phyloP scores from a whole-genome alignment of 805 yeast genomes.

The Starmera pachycereana region DNA sequence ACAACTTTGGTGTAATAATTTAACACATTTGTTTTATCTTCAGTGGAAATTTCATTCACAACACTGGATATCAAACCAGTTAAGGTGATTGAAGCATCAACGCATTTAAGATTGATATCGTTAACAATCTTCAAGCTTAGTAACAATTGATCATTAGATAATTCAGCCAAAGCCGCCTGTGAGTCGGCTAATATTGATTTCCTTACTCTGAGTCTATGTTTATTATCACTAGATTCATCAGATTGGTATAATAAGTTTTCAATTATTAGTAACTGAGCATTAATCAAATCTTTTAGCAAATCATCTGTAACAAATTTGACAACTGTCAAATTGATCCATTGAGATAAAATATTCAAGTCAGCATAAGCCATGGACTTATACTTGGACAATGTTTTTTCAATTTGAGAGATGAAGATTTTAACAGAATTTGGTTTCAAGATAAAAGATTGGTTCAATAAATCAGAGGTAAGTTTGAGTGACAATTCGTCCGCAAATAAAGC shows the following conservation, averaged over 20 bases:
- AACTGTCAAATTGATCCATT: conserved; percentile 40
- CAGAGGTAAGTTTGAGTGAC: conserved; percentile 4
- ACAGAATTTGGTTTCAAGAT: conserved; percentile 2
- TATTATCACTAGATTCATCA: conserved; percentile 18
- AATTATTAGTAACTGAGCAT: conserved; percentile 25
- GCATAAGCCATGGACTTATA: conserved; percentile 36
- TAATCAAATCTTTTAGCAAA: conserved; percentile 20
- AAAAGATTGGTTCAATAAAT: conserved; percentile 9
- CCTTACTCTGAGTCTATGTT: conserved; percentile 31
- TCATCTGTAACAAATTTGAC: conserved; percentile 16
- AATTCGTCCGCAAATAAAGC: conserved; percentile 6
- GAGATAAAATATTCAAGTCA: conserved; percentile 46
- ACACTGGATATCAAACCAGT: conserved; percentile 27
- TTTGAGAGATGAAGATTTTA: conserved; percentile 10
- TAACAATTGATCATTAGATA: conserved; percentile 14
- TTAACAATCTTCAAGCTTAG: conserved; percentile 6
- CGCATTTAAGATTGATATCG: conserved; percentile 12
- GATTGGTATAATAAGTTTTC: conserved; percentile 10
- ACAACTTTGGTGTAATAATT: conserved; percentile 27
- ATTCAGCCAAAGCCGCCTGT: conserved; percentile 14
- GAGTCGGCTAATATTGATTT: conserved; percentile 21
- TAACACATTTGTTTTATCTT: conserved; percentile 13
- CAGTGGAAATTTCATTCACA: conserved; percentile 12
- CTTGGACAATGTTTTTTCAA: conserved; percentile 21
- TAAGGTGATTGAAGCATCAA: conserved; percentile 25